phyloP scores from a whole-genome alignment of 148 eudicot species.

The Simmondsia chinensis region DNA sequence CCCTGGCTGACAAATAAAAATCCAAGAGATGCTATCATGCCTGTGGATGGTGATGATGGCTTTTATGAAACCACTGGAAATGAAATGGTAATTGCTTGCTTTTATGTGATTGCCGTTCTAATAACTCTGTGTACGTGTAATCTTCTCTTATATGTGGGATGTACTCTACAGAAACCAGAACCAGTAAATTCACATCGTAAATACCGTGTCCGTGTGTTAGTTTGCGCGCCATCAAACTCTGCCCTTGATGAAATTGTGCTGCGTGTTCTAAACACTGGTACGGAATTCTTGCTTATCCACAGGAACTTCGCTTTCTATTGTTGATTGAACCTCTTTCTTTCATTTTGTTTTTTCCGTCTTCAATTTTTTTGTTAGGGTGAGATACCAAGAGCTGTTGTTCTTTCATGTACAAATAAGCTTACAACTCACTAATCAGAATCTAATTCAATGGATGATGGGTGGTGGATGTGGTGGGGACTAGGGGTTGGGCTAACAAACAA shows the following conservation, averaged over 20 bases:
- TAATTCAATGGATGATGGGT: no score
- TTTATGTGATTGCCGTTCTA: background rate
- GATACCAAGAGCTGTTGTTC: no score
- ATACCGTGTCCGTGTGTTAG: slow-evolving; percentile 90
- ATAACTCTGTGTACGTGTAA: slow-evolving; percentile 1
- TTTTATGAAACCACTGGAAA: slow-evolving; percentile 78
- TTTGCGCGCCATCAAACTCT: slow-evolving; percentile 98
- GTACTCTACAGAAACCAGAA: slow-evolving; percentile 75
- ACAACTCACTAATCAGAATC: no score
- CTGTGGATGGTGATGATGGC: slow-evolving; percentile 87
- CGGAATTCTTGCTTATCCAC: background rate
- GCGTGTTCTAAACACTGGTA: slow-evolving; percentile 78
- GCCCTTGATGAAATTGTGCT: slow-evolving; percentile 96
- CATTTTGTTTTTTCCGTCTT: no score
- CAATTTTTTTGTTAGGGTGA: no score
- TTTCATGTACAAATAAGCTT: no score
- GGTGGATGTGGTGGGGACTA: no score
- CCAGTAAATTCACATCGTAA: slow-evolving; percentile 78
- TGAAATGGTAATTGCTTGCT: slow-evolving; percentile 49
- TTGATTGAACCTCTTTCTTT: no score
- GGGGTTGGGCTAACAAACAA: no score
- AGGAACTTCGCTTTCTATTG: no score
- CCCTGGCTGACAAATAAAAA: slow-evolving; percentile 76
- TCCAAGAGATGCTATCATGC: slow-evolving; percentile 81
- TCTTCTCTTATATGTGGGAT: slow-evolving; percentile 8